Base-by-base conservation (phyloP, 2,329 filamentous ascomycete genomes). In the Botrytis byssoidea region DNA sequence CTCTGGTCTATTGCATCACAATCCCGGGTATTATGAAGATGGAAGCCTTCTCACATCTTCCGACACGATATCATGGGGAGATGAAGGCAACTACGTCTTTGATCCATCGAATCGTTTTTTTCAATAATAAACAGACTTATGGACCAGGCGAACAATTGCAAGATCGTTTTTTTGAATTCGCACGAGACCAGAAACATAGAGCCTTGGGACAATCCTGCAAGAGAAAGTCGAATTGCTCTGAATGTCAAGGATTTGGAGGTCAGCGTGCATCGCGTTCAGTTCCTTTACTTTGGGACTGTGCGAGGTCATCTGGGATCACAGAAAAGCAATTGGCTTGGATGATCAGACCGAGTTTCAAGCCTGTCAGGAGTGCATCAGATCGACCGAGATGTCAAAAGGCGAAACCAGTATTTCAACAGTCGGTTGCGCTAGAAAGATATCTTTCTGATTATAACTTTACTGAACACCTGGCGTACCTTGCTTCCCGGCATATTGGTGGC, bases 131-230 rank as follows among this genome's bases (percentile, higher is more conserved):
- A n/a, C 5, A n/a, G 25, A 51, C 48, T 51, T 51, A 12, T 51
- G 48, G 48, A 51, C 25, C 25, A 51, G 48, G 25, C 3, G 12
- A 51, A 51, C 4, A 0, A 51, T 51, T 51, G 48, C 48, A n/a
- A 14, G 25, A 51, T 4, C 22, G 7, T n/a, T 51, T 51, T 4
- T 51, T 5, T 14, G 12, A 14, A n/a, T 14, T 14, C 5, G 25
- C 10, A 10, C 10, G 25, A n/a, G 4, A 14, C 12, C 48, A 10
- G 12, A 51, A 3, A 14, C 2, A 51, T 51, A 14, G 12, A 1
- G 25, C 48, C 0, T n/a, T 14, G 1, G 25, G 48, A 12, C 5
- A n/a, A 16, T 51, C 4, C 0, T 51, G 12, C 3, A 14, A n/a
- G 14, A 7, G 12, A 16, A n/a, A 51, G 2, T 5, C 25, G 0